Percentiles rank a stretch among this genome's conserved stretches.
Evolutionary conservation across 2,329 filamentous ascomycete species (phyloP).

Genomic region (Fusarium sp.): DNA sequence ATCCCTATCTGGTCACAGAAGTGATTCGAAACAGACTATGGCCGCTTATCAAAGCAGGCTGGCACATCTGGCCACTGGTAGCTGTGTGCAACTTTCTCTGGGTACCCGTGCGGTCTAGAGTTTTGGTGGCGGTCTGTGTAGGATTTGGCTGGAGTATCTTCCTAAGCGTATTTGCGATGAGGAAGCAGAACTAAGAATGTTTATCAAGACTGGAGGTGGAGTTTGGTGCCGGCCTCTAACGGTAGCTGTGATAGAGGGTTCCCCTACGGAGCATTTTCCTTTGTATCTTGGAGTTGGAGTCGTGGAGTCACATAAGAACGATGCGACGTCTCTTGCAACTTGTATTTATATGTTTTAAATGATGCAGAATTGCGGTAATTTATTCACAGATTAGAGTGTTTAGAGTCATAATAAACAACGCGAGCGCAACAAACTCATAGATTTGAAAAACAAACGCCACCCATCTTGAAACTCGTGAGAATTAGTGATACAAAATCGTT

Average conservation of each 20-base stretch:
- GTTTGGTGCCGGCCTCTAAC: slow-evolving; percentile 11
- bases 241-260: slow-evolving; percentile 14
- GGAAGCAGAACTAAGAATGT: slow-evolving; percentile 19
- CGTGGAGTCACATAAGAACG: neutral
- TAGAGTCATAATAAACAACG: neutral
- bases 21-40: slow-evolving; percentile 50
- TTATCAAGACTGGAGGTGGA: neutral
- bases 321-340: neutral
- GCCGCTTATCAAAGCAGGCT: slow-evolving; percentile 52
- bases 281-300: slow-evolving; percentile 22
- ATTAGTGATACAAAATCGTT: neutral
- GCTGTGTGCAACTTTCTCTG: slow-evolving; percentile 54
- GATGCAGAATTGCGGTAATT: neutral
- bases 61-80: slow-evolving; percentile 56
- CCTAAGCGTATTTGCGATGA: slow-evolving; percentile 52
- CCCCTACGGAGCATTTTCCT: slow-evolving; percentile 24
- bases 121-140: slow-evolving; percentile 54
- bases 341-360: neutral
- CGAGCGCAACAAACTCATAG: neutral
- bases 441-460: neutral
- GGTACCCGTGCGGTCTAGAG: slow-evolving; percentile 54
- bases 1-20: slow-evolving; percentile 41
- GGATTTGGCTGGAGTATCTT: slow-evolving; percentile 57
- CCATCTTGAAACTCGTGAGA: too few relatives aligned
- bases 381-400: neutral